Base-by-base conservation (phyloP, 2,329 filamentous ascomycete genomes). In the Pseudogymnoascus sp. region DNA sequence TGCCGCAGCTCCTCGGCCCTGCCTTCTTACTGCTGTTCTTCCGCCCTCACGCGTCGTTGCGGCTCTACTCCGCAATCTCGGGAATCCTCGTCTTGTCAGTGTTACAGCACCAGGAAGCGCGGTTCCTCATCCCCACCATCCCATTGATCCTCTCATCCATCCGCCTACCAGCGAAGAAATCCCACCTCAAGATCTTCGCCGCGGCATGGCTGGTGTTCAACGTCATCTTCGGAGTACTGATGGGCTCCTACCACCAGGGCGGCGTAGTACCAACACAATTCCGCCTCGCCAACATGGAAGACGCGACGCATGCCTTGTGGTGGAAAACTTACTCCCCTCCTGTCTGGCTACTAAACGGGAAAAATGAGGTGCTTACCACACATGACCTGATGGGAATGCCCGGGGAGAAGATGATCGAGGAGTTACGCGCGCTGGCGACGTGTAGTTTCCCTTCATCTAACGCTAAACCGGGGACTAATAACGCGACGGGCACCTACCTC, bases 291-390 rank as follows among this genome's bases (percentile, higher is more conserved):
- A 86, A 89, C 63, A 65, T 65, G 67, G 80, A 84, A 4, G 86
- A 88, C 66, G 84, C 88, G 7, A 86, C 85, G 1, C 81, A 87
- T 35, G 87, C 87, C 3, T 80, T 90, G 18, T 93, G 90, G 90
- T 93, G 90, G 90, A 92, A 92, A 73, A 92, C 90, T 1, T 92
- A 92, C 72, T 89, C 86, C 72, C 90, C 90, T 16, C 90, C 90
- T 0, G 87, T 88, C 37, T 93, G 90, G 89, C 80, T 93, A 18
- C 78, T 92, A 5, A 88, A 91, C 67, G 87, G 88, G 62, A 89
- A 89, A 74, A 91, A 89, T 67, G 82, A 86, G 67, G 80, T 89
- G 8, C 75, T 92, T n/a, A 80, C 77, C 31, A 92, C 89, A 1
- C 79, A 80, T 64, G 90, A 92, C 70, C 78, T 92, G 18, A 92